A percentile compares a stretch with the other conserved stretches of the same genome.
These are phyloP conservation scores for Pistacia vera DNA, from an alignment of 345 rosid genomes.

Conservation along the genomic window DNA sequence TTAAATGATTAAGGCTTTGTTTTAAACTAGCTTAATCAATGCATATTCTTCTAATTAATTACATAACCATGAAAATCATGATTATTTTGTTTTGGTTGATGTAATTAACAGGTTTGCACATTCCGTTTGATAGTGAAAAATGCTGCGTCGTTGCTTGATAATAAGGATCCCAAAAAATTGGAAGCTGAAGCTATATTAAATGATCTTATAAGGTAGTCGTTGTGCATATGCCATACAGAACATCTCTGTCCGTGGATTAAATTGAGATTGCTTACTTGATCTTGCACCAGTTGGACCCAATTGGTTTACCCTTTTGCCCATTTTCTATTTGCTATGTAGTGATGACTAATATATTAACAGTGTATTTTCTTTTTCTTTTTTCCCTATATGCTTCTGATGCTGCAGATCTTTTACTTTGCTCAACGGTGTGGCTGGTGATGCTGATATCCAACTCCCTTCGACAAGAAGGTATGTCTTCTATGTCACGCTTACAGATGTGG, in stretches of 20 bases:
- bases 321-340: background rate
- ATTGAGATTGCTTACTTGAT: too few relatives aligned
- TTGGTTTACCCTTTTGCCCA: too few relatives aligned
- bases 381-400: slow-evolving; percentile 2
- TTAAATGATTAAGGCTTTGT: background rate
- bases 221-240: background rate
- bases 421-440: slow-evolving; percentile 53
- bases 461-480: slow-evolving; percentile 61
- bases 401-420: slow-evolving; percentile 74
- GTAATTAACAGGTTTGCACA: slow-evolving; percentile 75
- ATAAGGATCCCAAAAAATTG: slow-evolving; percentile 74
- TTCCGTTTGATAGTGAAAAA: slow-evolving; percentile 87
- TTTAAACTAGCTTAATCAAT: background rate
- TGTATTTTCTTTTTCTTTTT: background rate
- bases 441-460: slow-evolving; percentile 54
- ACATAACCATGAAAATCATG: too few relatives aligned
- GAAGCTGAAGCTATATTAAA: slow-evolving; percentile 74
- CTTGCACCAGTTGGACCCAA: too few relatives aligned
- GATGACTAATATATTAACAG: background rate
- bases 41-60: background rate
- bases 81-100: too few relatives aligned
- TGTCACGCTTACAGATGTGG: slow-evolving; percentile 1
- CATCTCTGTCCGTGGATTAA: background rate
- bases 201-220: slow-evolving; percentile 71
- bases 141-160: slow-evolving; percentile 85